Evolutionary conservation across 805 yeast genomes (phyloP).

Genomic region (Saccharomycopsis vini): DNA sequence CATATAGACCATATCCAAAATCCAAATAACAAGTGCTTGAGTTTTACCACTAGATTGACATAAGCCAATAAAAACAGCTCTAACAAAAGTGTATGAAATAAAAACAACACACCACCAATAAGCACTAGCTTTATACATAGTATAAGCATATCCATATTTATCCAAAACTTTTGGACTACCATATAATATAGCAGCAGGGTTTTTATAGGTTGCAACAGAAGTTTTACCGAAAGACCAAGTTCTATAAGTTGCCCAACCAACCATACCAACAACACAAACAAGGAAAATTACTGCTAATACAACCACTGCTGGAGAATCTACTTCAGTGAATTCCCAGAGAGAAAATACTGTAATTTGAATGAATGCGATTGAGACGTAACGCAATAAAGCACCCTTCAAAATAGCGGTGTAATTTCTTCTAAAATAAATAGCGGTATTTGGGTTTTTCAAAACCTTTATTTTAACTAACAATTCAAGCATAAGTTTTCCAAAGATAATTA

Average conservation of each 20-base stretch:
- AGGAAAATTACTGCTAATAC: constrained; percentile 71
- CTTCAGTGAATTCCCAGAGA: constrained; percentile 75
- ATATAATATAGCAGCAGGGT: constrained; percentile 82
- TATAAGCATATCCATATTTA: constrained; percentile 82
- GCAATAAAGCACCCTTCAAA: constrained; percentile 69
- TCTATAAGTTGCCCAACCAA: constrained; percentile 59
- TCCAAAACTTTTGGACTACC: constrained; percentile 66
- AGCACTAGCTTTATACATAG: constrained; percentile 73
- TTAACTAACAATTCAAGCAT: constrained; percentile 39
- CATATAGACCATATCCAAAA: constrained; percentile 66
- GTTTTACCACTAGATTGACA: constrained; percentile 77
- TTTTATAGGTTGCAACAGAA: constrained; percentile 53
- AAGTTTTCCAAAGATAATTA: constrained; percentile 48
- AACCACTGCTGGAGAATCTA: constrained; percentile 83
- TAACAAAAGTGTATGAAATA: constrained; percentile 51
- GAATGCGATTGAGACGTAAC: constrained; percentile 78
- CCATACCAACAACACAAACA: constrained; percentile 47
- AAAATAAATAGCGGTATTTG: constrained; percentile 39
- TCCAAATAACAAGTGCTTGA: constrained; percentile 68
- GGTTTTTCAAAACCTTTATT: constrained; percentile 38
- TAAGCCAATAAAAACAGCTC: constrained; percentile 65
- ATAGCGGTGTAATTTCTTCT: constrained; percentile 48
- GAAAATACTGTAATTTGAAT: constrained; percentile 73
- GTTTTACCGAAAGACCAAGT: constrained; percentile 52
- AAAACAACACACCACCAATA: constrained; percentile 78